Evolutionary conservation across 805 yeast species (phyloP).

Genomic region (Pachysolen tannophilus): DNA sequence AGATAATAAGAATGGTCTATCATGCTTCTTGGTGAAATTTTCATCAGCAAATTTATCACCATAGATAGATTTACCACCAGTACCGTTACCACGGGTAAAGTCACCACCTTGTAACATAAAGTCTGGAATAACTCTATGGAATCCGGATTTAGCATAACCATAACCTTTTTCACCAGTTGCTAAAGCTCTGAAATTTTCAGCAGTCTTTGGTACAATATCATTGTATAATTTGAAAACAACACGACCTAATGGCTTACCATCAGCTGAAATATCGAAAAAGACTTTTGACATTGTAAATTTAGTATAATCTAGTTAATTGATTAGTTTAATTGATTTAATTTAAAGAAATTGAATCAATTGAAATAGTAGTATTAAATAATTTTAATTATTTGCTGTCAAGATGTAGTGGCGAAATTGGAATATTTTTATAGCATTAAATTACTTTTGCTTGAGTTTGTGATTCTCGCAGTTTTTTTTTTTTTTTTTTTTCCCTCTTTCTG

Average conservation of each 20-base stretch:
- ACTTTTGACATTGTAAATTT: conserved; percentile 26
- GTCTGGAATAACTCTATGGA: conserved; percentile 95
- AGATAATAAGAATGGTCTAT: conserved; percentile 72
- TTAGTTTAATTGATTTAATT: neutral
- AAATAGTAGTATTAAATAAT: neutral
- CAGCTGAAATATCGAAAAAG: conserved; percentile 34
- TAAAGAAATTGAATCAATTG: neutral
- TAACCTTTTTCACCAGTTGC: conserved; percentile 86
- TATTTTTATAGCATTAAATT: too few species aligned
- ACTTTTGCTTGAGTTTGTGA: too few species aligned
- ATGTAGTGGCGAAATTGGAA: neutral
- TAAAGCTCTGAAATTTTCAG: conserved; percentile 92
- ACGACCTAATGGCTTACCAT: conserved; percentile 62
- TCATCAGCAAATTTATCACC: conserved; percentile 75
- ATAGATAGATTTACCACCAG: conserved; percentile 85
- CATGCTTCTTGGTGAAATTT: conserved; percentile 66
- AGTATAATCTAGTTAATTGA: neutral
- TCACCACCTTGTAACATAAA: conserved; percentile 97
- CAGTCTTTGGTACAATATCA: conserved; percentile 91
- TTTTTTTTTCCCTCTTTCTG: neutral
- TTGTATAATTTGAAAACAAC: conserved; percentile 81
- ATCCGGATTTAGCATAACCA: conserved; percentile 76
- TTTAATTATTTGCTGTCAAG: neutral
- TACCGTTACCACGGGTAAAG: conserved; percentile 77
- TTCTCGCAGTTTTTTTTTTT: neutral